Evolutionary conservation across 495 filamentous ascomycete genomes (phyloP), one percentile per base, ranked within the genome.

Genomic region (Penicillium pulvis): DNA sequence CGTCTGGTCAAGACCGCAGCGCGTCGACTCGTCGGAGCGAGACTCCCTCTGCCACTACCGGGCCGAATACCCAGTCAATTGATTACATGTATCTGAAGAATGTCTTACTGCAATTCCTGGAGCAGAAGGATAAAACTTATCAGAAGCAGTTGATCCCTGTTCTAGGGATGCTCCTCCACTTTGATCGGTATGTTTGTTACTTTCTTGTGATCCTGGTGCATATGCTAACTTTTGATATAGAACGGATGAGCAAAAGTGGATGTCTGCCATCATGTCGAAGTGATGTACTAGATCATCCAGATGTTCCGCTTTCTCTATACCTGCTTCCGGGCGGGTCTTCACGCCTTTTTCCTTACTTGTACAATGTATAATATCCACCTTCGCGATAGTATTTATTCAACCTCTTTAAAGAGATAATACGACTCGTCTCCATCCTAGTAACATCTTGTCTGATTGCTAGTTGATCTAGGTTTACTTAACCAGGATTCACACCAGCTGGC

Each of bases 11-110:
- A 44, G 66, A 74, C 10, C 69, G 80, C 24, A 77, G 77, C 23
- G 61, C 69, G 16, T 71, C 78, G n/a, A 72, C 71, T 26, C 67
- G 74, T 12, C 59, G 71, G 17, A 74, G 71, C 26, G 78, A 78
- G 45, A 75, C 75, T 0, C 70, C 77, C 4, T 71, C 71, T 35
- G 74, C 65, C 4, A 71, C 71, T 35, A 73, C 65, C 17, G 60
- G 59, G 23, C 64, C 62, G 4, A 62, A 30, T 39, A 57, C 45
- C 8, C 62, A 65, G 1, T 61, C 73, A 44, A 81, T 87, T 53
- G 90, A 98, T 71, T 88, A 87, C 59, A 85, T 91, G 65, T 98
- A 98, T 69, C 71, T 98, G 57, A 98, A 98, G 79, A 97, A 95
- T 33, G 91, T 98, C 39, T 80, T 98, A 24, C 74, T 98, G 44